Evolutionary conservation across 352 stramenopile genomes (phyloP), one percentile per base, ranked within the genome.

Genomic region (Phytophthora megakarya): DNA sequence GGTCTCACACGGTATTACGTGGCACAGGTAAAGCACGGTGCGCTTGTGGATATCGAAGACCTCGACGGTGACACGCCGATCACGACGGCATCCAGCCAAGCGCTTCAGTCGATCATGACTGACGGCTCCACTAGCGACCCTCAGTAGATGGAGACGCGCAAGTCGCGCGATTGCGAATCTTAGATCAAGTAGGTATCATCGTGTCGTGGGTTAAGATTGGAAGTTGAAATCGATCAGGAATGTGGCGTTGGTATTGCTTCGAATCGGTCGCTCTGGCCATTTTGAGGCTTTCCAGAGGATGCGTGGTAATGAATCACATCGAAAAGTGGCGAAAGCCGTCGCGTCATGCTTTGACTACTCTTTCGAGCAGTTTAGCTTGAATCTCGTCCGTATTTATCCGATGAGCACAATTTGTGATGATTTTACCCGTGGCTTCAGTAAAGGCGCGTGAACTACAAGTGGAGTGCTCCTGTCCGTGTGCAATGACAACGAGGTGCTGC

Each of bases 61-160:
- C 71, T 77, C 33, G 84, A 91, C 49, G 84, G 84, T 26, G 82
- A 90, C 45, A 90, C 84, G 19, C 80, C 84, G 21, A 54, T 85
- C 15, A 72, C 49, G 16, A 73, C 60, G 25, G 82, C 81, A 19
- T 72, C 72, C 12, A 81, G 66, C 6, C 47, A 79, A 22, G 52
- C 61, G 7, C 57, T 93, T 30, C 63, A 74, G 15, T 60, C 63
- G n/a, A 86, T 90, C 30, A 74, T 89, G 68, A 37, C 55, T 19
- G 55, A 73, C 19, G 61, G 59, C n/a, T 25, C 60, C 28, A 71
- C 51, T 32, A 60, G 38, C 18, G 57, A 69, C 13, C 52, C 50
- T 50, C 44, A 64, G 52, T 75, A 76, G 42, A 54, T 45, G 52
- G 51, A 60, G 47, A 57, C n/a, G 48, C 45, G 23, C 23, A 48